Percentiles rank a stretch among this genome's conserved stretches.
These are phyloP conservation scores for Suhomyces faveliae DNA, from an alignment of 805 yeast species.

Conservation along the genomic window DNA sequence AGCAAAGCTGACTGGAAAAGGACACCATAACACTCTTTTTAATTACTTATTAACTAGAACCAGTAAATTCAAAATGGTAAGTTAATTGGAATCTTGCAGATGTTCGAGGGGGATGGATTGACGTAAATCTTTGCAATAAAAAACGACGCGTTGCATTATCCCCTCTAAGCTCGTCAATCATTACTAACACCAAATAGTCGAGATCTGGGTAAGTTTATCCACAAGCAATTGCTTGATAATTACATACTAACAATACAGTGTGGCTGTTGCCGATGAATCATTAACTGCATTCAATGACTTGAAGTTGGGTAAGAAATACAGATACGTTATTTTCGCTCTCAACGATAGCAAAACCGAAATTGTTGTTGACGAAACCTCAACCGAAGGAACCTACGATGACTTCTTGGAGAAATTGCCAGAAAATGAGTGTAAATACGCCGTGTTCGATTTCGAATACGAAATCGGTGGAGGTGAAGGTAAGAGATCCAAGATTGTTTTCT, in stretches of 20 bases:
- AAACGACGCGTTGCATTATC: background rate
- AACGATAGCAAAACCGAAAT: conserved; percentile 88
- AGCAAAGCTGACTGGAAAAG: conserved; percentile 5
- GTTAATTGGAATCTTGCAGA: background rate
- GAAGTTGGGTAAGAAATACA: conserved; percentile 88
- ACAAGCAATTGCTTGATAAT: background rate
- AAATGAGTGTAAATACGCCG: conserved; percentile 93
- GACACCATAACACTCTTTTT: conserved; percentile 4
- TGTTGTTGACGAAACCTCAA: conserved; percentile 81
- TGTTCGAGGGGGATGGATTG: background rate
- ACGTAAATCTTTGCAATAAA: background rate
- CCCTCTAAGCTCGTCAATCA: background rate
- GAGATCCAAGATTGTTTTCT: conserved; percentile 70
- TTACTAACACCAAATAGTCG: conserved; percentile 16
- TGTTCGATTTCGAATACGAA: conserved; percentile 96
- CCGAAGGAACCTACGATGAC: conserved; percentile 72
- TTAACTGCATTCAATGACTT: conserved; percentile 92
- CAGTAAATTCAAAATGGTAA: conserved; percentile 6
- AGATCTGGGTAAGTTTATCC: conserved; percentile 16
- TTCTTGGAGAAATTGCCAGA: conserved; percentile 91
- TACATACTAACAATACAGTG: conserved; percentile 32
- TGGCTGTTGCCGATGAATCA: conserved; percentile 71
- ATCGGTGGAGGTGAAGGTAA: conserved; percentile 89
- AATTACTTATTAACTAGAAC: background rate
- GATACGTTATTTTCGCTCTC: conserved; percentile 77